These are phyloP conservation scores for Dipodascopsis uninucleata DNA, from an alignment of 805 yeast genomes.

Conservation along the genomic window DNA sequence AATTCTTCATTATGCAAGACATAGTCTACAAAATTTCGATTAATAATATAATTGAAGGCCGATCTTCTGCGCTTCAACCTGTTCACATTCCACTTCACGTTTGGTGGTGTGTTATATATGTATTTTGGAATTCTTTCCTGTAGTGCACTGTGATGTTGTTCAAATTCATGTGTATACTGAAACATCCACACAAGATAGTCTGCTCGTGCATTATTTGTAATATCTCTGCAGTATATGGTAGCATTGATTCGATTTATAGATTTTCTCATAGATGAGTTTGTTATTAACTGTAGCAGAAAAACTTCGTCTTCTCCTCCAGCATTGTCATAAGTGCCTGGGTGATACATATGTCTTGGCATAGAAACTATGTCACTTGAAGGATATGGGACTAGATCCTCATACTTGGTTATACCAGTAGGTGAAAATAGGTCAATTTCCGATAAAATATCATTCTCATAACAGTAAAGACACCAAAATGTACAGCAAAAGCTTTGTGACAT, in stretches of 20 bases:
- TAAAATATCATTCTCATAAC: conserved; percentile 4
- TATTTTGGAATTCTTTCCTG: conserved; percentile 2
- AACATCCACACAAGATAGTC: not conserved
- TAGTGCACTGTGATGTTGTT: not conserved
- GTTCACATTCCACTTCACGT: conserved; percentile 4
- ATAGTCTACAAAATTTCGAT: conserved; percentile 3
- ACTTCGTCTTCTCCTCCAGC: too few relatives aligned
- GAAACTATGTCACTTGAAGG: not conserved
- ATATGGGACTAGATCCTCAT: conserved; percentile 3
- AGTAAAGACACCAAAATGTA: conserved; percentile 3
- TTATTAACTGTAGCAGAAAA: not conserved
- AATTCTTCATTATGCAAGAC: too few relatives aligned
- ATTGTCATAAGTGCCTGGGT: too few relatives aligned
- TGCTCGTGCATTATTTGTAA: not conserved
- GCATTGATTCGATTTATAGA: conserved; percentile 3
- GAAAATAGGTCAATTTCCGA: conserved; percentile 4
- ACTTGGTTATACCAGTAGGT: conserved; percentile 1
- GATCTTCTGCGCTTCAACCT: not conserved
- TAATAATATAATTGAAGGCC: conserved; percentile 1
- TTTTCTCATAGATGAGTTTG: conserved; percentile 4
- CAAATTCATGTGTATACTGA: conserved; percentile 2
- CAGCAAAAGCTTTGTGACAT: not conserved
- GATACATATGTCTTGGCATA: not conserved
- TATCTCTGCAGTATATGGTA: conserved; percentile 1
- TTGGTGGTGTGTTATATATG: not conserved